Conservation (phyloP, 257 asterid genomes). For the Solanum sitiens region DNA sequence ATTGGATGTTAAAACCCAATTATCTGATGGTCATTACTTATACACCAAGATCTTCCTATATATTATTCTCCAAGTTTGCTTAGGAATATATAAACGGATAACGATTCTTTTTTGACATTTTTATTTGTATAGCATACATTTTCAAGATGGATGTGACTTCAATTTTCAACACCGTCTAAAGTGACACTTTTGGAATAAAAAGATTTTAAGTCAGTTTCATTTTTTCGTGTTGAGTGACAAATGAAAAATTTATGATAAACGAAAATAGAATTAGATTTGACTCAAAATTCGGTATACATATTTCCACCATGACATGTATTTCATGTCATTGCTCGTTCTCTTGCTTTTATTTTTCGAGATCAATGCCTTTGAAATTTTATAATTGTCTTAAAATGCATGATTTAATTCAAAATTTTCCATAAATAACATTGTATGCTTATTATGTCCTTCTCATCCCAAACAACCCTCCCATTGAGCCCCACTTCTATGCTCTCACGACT, state of each 20-base stretch:
- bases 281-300: too few relatives aligned
- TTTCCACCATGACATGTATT: neutral
- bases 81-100: neutral
- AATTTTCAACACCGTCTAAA: neutral
- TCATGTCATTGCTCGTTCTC: neutral
- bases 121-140: neutral
- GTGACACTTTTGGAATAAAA: neutral
- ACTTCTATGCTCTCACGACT: neutral
- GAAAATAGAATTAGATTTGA: too few relatives aligned
- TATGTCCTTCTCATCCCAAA: neutral
- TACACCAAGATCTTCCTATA: neutral
- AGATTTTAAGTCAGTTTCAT: neutral
- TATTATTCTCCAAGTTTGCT: neutral
- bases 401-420: neutral
- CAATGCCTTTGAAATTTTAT: neutral
- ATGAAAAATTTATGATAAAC: too few relatives aligned
- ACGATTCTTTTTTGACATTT: neutral
- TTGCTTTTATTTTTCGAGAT: neutral
- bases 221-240: neutral
- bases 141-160: neutral
- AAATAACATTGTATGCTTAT: neutral
- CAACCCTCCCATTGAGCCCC: neutral
- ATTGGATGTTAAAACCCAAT: neutral
- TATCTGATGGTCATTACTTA: neutral
- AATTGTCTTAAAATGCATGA: neutral